phyloP scores from a whole-genome alignment of 2,329 filamentous ascomycete species.

The Diaporthe citrichinensis region DNA sequence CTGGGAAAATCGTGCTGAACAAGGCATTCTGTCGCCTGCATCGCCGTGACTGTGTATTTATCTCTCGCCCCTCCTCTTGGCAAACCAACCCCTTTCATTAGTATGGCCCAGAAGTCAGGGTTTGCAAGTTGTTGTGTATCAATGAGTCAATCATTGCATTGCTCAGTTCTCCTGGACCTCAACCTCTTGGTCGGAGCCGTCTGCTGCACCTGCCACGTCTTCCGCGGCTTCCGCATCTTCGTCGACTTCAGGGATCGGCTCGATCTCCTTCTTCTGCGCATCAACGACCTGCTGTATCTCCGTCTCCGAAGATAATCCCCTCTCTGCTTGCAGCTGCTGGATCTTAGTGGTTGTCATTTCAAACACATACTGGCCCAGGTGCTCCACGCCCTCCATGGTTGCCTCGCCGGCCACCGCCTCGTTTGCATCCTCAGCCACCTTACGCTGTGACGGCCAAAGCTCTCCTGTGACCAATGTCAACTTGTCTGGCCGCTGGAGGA shows the following conservation, averaged over 20 bases:
- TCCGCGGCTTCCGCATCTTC: constrained; percentile 45
- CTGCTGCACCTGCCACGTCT: constrained; percentile 47
- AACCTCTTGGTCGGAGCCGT: constrained; percentile 47
- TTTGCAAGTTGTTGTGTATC: background rate
- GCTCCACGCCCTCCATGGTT: constrained; percentile 91
- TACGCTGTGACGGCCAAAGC: constrained; percentile 80
- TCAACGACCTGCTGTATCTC: constrained; percentile 45
- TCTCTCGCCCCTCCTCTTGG: background rate
- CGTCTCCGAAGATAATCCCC: constrained; percentile 48
- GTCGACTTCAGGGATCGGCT: constrained; percentile 50
- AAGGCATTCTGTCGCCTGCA: background rate
- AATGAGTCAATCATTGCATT: constrained; percentile 4
- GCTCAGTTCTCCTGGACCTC: constrained; percentile 49
- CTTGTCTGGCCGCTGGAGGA: constrained; percentile 85
- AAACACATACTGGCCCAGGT: constrained; percentile 94
- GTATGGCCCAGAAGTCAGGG: background rate
- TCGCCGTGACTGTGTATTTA: background rate
- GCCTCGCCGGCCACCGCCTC: constrained; percentile 70
- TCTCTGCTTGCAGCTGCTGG: constrained; percentile 62
- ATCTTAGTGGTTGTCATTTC: constrained; percentile 86
- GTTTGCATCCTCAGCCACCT: constrained; percentile 59
- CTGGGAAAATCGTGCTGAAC: background rate
- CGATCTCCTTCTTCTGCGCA: constrained; percentile 44
- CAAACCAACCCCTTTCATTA: background rate
- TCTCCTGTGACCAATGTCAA: constrained; percentile 87